Percentiles rank a stretch among this genome's conserved stretches.
Conservation (phyloP, 306 rosid genomes). For the Castanea sativa region DNA sequence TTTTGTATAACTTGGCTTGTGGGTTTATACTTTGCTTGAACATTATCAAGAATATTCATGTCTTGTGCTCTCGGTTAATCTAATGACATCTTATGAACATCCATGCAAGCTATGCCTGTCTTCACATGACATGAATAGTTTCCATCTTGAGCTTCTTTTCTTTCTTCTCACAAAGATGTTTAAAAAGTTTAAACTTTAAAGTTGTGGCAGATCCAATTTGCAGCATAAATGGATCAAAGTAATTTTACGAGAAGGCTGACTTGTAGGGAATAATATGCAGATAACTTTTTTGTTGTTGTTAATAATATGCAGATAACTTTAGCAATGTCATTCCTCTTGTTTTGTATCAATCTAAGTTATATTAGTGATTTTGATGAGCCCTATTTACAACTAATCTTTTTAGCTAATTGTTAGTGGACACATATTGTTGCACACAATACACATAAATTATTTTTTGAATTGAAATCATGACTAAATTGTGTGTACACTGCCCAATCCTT, state of each 20-base stretch:
- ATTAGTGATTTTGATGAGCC: too few species aligned
- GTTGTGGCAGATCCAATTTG: background rate
- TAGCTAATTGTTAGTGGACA: too few species aligned
- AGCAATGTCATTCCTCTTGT: too few species aligned
- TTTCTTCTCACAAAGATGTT: background rate
- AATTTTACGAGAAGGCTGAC: background rate
- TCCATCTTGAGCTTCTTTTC: background rate
- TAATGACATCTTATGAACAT: background rate
- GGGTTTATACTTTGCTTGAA: conserved; percentile 74
- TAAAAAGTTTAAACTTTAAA: background rate
- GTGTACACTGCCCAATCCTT: too few species aligned
- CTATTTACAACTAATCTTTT: too few species aligned
- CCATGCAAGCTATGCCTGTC: background rate
- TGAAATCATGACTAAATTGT: too few species aligned
- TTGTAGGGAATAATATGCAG: too few species aligned
- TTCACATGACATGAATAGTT: background rate
- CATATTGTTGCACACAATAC: too few species aligned
- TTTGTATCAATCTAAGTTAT: too few species aligned
- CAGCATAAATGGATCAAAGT: background rate
- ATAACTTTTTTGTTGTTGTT: too few species aligned
- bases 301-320: too few species aligned
- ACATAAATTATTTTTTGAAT: too few species aligned
- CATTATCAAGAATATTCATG: conserved; percentile 55
- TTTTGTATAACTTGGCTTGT: conserved; percentile 36
- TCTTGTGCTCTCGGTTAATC: conserved; percentile 56